A percentile compares a stretch with the other conserved stretches of the same genome.
These are phyloP conservation scores for Caryopteris hybrid DNA, from an alignment of 305 asterid species.

Conservation along the genomic window DNA sequence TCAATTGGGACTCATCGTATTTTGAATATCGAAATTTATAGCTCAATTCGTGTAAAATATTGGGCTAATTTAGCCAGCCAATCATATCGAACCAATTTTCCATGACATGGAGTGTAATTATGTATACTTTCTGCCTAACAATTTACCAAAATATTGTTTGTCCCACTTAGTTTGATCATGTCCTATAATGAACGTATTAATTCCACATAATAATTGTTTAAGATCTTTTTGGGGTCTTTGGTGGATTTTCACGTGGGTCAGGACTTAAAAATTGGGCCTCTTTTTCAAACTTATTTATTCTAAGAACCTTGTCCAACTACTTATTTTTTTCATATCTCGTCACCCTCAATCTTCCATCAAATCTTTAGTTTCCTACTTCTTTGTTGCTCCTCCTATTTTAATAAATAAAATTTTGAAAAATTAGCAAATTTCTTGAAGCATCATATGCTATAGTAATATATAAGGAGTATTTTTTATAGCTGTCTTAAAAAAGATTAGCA, in stretches of 20 bases:
- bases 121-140: not conserved
- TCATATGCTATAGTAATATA: no score
- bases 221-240: not conserved
- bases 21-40: no score
- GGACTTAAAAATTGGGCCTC: not conserved
- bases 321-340: not conserved
- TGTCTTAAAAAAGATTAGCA: no score
- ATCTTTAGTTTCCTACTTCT: not conserved
- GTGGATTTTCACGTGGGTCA: slow-evolving; percentile 17
- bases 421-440: no score
- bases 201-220: not conserved
- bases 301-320: not conserved
- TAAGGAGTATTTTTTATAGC: no score
- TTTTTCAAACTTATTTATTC: not conserved
- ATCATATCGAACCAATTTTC: no score
- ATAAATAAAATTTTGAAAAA: no score
- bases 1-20: no score
- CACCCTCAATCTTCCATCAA: not conserved
- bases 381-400: no score
- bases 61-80: no score
- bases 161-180: not conserved
- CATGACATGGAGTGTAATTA: not conserved
- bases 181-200: not conserved
- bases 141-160: not conserved
- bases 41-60: no score